Evolutionary conservation across 2,329 filamentous ascomycete species (phyloP).

Genomic region (Xylaria sp.): DNA sequence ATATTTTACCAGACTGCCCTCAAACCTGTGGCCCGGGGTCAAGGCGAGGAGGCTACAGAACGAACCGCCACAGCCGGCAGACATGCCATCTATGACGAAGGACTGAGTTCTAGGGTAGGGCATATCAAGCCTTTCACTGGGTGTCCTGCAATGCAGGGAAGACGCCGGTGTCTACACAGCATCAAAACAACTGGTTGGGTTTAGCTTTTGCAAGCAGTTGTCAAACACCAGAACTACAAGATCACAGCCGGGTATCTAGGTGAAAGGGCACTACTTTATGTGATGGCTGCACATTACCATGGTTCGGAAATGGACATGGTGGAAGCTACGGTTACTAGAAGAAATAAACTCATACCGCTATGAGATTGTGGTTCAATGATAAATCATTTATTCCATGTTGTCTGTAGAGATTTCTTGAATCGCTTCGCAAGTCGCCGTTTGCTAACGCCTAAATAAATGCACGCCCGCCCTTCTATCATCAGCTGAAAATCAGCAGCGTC

Average conservation of each 20-base stretch:
- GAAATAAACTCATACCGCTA: neutral
- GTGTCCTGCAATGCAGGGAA: neutral
- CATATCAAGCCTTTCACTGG: neutral
- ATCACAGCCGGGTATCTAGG: neutral
- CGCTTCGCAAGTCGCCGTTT: slow-evolving; percentile 18
- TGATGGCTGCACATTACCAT: neutral
- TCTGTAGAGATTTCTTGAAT: slow-evolving; percentile 11
- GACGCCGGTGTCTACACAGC: neutral
- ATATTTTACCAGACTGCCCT: neutral
- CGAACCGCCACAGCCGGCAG: neutral
- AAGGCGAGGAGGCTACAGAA: neutral
- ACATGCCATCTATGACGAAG: neutral
- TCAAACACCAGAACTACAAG: neutral
- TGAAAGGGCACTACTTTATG: neutral
- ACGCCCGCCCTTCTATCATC: slow-evolving; percentile 30
- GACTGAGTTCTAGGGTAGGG: neutral
- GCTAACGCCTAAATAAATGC: slow-evolving; percentile 37
- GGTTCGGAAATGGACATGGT: too few species aligned
- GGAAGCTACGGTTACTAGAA: neutral
- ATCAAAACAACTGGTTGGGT: neutral
- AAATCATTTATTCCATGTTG: neutral
- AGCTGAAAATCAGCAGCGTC: slow-evolving; percentile 6
- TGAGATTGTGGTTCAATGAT: neutral
- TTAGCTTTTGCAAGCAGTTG: neutral
- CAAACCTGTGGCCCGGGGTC: neutral